These are phyloP conservation scores for Pythium guiyangense DNA, from an alignment of 352 stramenopile genomes.

Conservation along the genomic window DNA sequence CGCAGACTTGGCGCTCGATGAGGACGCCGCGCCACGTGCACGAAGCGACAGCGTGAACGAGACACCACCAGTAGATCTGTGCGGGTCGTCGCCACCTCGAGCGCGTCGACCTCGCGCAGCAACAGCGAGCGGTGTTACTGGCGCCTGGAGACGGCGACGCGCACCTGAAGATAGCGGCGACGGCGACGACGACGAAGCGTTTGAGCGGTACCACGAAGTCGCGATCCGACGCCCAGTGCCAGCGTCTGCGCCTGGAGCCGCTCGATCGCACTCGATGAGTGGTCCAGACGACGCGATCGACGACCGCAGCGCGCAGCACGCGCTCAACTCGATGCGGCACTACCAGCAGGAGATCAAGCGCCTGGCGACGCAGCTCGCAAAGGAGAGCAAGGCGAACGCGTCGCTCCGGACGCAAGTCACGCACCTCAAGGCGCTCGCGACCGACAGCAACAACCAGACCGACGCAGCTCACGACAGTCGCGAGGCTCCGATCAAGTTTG, in stretches of 20 bases:
- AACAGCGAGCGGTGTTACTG: background rate
- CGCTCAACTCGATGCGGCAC: slow-evolving; percentile 41
- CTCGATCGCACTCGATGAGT: too few relatives aligned
- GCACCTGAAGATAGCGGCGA: slow-evolving; percentile 4
- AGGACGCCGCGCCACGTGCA: too few relatives aligned
- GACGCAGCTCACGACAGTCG: background rate
- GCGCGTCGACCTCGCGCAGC: too few relatives aligned
- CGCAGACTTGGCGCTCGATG: background rate
- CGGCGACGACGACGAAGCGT: slow-evolving; percentile 38
- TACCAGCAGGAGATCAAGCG: slow-evolving; percentile 68
- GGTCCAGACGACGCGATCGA: background rate
- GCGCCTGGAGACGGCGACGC: too few relatives aligned
- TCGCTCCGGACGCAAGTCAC: slow-evolving; percentile 43
- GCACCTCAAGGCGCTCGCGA: slow-evolving; percentile 13
- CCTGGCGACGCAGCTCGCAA: slow-evolving; percentile 50
- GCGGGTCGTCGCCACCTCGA: too few relatives aligned
- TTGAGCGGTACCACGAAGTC: slow-evolving; percentile 25
- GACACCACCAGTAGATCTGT: too few relatives aligned
- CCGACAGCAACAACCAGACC: slow-evolving; percentile 3
- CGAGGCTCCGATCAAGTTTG: background rate
- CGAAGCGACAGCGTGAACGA: too few relatives aligned
- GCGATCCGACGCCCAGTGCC: slow-evolving; percentile 15
- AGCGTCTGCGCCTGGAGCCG: background rate
- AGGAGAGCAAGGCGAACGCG: slow-evolving; percentile 43
- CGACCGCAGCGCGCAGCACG: slow-evolving; percentile 14